These are phyloP conservation scores for Cyclotella kingstonii DNA, from an alignment of 108 stramenopile species.

Conservation along the genomic window DNA sequence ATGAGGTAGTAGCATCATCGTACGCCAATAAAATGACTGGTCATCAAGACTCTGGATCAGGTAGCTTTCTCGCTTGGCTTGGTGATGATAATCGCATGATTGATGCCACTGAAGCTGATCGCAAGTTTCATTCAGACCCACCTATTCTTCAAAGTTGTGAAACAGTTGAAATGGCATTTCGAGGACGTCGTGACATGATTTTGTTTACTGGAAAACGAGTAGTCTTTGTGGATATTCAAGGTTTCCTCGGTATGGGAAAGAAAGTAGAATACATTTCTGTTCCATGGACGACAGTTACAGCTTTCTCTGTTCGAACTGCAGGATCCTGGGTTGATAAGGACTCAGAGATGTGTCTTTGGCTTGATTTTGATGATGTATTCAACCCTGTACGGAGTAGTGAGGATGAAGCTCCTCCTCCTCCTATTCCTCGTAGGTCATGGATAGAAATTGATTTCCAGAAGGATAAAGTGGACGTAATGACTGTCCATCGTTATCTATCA, in stretches of 20 bases:
- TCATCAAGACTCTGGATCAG: constrained; percentile 20
- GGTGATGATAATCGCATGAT: constrained; percentile 59
- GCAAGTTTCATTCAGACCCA: constrained; percentile 31
- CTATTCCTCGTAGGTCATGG: constrained; percentile 40
- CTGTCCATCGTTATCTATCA: constrained; percentile 56
- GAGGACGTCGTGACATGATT: constrained; percentile 54
- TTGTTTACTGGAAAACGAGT: constrained; percentile 59
- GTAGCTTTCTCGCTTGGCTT: constrained; percentile 45
- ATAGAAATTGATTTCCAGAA: constrained; percentile 75
- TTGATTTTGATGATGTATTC: constrained; percentile 58
- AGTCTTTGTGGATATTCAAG: constrained; percentile 60
- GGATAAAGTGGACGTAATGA: constrained; percentile 57
- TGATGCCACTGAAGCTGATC: constrained; percentile 50
- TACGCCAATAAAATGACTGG: constrained; percentile 27
- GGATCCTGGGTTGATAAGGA: constrained; percentile 60
- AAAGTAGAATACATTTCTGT: constrained; percentile 58
- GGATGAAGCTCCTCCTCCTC: constrained; percentile 59
- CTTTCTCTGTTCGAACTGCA: constrained; percentile 48
- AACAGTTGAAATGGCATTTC: constrained; percentile 62
- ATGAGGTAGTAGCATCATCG: constrained; percentile 30
- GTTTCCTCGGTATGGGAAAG: constrained; percentile 50
- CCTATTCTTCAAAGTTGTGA: constrained; percentile 57
- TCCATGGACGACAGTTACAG: constrained; percentile 49
- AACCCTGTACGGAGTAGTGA: constrained; percentile 40
- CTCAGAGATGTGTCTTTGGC: constrained; percentile 54